Evolutionary conservation across 805 yeast genomes (phyloP), one percentile per base, ranked within the genome.

Genomic region (Wickerhamiella dianesei): DNA sequence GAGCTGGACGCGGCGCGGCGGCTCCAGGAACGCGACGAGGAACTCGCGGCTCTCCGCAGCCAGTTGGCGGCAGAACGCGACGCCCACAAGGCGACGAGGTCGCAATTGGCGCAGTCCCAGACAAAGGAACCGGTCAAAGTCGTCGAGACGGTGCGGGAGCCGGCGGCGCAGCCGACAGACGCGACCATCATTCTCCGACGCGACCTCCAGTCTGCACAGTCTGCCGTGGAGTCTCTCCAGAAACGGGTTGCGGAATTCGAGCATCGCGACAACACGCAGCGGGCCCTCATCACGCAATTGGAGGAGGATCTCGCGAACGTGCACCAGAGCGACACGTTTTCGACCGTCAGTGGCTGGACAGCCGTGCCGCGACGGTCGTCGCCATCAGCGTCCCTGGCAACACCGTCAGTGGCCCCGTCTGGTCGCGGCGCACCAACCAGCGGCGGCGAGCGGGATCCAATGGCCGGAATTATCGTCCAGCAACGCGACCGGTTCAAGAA

Each of bases 401-500:
- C 9, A 48, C 44, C 14, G 35, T 37, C 22, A 21, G 41, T n/a
- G 9, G 40, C 20, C 2, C n/a, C 22, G 14, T 48, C 50, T 14
- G 44, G 44, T 17, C 56, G 56, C 44, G 59, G 59, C 35, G 20
- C 29, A 13, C n/a, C 21, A 64, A 64, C 43, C 57, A 50, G 57
- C 56, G 54, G 47, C 40, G 21, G 52, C 39, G 21, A 50, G 9
- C 59, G 37, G 2, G 46, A 47, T 20, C 12, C 73, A 78, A 3
- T 88, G 22, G 64, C 89, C 44, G 94, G 94, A 1, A 86, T 89
- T 45, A 77, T 92, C 22, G 87, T 96, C 13, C 88, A 89, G 59
- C 98, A 89, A 66, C 77, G 98, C 61, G 98, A 89, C 63, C 70
- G 98, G 52, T 87, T 88, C 69, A 78, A 94, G 56, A 73, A 76